Evolutionary conservation across 305 asterid species (phyloP).

Genomic region (Caryopteris hybrid): DNA sequence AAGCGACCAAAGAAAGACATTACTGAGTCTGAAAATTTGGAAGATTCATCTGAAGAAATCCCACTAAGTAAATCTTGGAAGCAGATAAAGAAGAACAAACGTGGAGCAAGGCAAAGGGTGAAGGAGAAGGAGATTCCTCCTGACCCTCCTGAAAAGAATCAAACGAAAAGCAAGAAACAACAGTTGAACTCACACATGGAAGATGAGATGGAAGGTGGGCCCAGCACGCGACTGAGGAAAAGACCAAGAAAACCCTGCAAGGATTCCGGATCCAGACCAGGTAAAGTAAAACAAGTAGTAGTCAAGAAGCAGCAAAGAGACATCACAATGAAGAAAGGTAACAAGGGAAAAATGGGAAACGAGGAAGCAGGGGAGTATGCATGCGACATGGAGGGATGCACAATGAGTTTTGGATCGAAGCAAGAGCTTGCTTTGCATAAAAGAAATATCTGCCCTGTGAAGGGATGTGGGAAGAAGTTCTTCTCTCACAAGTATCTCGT

Average conservation of each 20-base stretch:
- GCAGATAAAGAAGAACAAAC: slow-evolving; percentile 35
- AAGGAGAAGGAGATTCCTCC: slow-evolving; percentile 31
- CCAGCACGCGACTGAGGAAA: slow-evolving; percentile 85
- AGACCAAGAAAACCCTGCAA: slow-evolving; percentile 49
- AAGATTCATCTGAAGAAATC: slow-evolving; percentile 39
- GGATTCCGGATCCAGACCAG: slow-evolving; percentile 29
- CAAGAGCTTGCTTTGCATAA: slow-evolving; percentile 79
- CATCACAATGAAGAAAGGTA: slow-evolving; percentile 38
- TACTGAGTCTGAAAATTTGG: slow-evolving; percentile 19
- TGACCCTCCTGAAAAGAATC: slow-evolving; percentile 30
- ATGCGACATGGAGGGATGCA: slow-evolving; percentile 90
- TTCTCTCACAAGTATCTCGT: slow-evolving; percentile 93
- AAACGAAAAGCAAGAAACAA: slow-evolving; percentile 29
- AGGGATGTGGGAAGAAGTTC: slow-evolving; percentile 94
- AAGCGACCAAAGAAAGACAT: slow-evolving; percentile 32
- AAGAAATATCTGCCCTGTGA: slow-evolving; percentile 74
- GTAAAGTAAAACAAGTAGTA: slow-evolving; percentile 32
- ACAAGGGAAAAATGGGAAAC: slow-evolving; percentile 37
- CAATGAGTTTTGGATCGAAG: slow-evolving; percentile 74
- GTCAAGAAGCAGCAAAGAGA: slow-evolving; percentile 45
- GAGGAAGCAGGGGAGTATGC: slow-evolving; percentile 53
- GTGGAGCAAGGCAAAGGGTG: slow-evolving; percentile 22
- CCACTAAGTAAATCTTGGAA: slow-evolving; percentile 36
- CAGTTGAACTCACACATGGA: slow-evolving; percentile 19
- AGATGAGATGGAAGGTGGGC: slow-evolving; percentile 68